A percentile compares a stretch with the other conserved stretches of the same genome.
phyloP scores from a whole-genome alignment of 106 monocot species.

The Narthecium ossifragum region DNA sequence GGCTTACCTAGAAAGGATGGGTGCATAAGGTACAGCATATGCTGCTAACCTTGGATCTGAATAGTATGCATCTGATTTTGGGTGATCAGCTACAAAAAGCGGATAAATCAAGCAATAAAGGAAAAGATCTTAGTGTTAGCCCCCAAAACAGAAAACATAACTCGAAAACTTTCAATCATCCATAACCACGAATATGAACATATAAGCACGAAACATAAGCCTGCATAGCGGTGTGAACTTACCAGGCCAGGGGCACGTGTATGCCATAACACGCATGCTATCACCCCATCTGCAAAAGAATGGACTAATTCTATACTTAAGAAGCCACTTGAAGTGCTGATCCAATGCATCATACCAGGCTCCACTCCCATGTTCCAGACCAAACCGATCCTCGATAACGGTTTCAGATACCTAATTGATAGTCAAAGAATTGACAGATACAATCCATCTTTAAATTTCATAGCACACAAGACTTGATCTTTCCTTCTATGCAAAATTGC shows the following conservation, averaged over 20 bases:
- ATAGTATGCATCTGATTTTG: constrained; percentile 91
- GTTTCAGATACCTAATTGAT: constrained; percentile 89
- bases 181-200: too few relatives aligned
- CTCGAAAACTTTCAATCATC: neutral
- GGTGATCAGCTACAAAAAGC: constrained; percentile 66
- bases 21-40: constrained; percentile 94
- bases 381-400: constrained; percentile 96
- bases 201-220: neutral
- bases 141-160: neutral
- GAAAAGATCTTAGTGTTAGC: neutral
- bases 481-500: too few relatives aligned
- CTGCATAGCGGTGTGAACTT: constrained; percentile 5
- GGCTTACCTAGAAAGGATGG: constrained; percentile 69
- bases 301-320: constrained; percentile 90
- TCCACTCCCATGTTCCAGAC: constrained; percentile 78
- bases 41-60: constrained; percentile 93
- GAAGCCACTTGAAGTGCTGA: constrained; percentile 89
- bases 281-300: constrained; percentile 99
- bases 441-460: too few relatives aligned
- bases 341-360: constrained; percentile 84
- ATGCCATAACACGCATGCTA: constrained; percentile 88
- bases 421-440: constrained; percentile 31
- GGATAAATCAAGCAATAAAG: constrained; percentile 15
- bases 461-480: too few relatives aligned
- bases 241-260: constrained; percentile 99